Evolutionary conservation across 495 filamentous ascomycete genomes (phyloP), one percentile per base, ranked within the genome.

Genomic region (Hyaloscypha bicolor): DNA sequence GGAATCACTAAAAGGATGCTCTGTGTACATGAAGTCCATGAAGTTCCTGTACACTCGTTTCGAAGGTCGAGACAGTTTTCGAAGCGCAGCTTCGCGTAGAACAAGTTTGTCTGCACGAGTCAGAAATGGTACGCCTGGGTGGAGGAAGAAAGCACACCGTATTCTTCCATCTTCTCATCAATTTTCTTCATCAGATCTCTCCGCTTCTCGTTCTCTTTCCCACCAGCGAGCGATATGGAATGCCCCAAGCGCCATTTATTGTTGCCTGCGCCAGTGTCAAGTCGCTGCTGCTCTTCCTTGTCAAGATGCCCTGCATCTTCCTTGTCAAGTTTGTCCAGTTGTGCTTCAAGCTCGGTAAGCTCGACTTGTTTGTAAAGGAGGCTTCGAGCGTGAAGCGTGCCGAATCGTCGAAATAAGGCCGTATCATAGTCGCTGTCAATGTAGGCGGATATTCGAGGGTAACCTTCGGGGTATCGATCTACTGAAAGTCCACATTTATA

Each of bases 321-420:
- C 25, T 63, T 12, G 21, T 65, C 63, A 25, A 57, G 25, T n/a
- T 60, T 37, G 19, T 39, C 55, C 16, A 66, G 30, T 48, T 45
- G 6, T 19, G 9, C 33, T 21, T 65, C 63, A 2, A 65, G 32
- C 21, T 57, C 63, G 0, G 51, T 59, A 14, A 65, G 42, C 29
- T 58, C 53, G 19, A 45, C 37, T 22, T 65, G 37, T 45, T 29
- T 57, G 37, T 65, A 65, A 2, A 65, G 33, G 29, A 65, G 37
- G 8, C n/a, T 58, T 21, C 63, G 14, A 19, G 63, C 52, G 12
- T 55, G 31, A 5, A 65, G 53, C 21, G 9, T n/a, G 6, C 55
- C 63, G 21, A 65, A 65, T 2, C 63, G 5, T 58, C 63, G 52
- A 48, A 58, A 57, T 6, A 58, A 42, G 2, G 25, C 61, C 2